A percentile compares a stretch with the other conserved stretches of the same genome.
Conservation (phyloP, 805 yeast genomes). For the Candida golubevii region DNA sequence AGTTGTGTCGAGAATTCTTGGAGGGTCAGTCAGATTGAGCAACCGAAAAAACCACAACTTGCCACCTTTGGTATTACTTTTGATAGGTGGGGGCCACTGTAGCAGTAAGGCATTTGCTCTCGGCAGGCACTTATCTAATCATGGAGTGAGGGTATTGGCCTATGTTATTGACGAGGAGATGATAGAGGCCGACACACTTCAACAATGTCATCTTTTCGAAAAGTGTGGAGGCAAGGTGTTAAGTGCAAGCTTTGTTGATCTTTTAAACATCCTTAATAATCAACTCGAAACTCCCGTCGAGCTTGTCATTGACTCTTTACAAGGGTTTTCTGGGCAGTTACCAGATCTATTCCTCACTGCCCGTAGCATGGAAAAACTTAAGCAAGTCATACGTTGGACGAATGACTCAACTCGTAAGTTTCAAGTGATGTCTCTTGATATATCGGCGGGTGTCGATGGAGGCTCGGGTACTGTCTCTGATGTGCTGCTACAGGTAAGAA, state of each 20-base stretch:
- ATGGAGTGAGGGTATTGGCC: conserved; percentile 65
- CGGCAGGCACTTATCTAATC: conserved; percentile 73
- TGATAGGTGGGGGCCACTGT: conserved; percentile 71
- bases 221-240: conserved; percentile 64
- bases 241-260: conserved; percentile 28
- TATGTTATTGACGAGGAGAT: conserved; percentile 35
- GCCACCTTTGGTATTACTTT: conserved; percentile 68
- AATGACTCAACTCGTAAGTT: conserved; percentile 42
- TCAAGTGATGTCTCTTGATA: conserved; percentile 63
- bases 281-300: conserved; percentile 72
- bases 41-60: conserved; percentile 64
- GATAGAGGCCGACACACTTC: conserved; percentile 40
- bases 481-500: conserved; percentile 32
- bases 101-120: conserved; percentile 75
- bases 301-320: conserved; percentile 76
- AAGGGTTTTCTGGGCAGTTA: conserved; percentile 72
- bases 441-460: conserved; percentile 80
- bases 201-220: conserved; percentile 54
- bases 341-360: conserved; percentile 47
- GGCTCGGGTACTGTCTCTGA: conserved; percentile 59
- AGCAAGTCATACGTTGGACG: conserved; percentile 61
- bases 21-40: conserved; percentile 63
- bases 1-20: conserved; percentile 52
- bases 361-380: conserved; percentile 36
- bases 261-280: conserved; percentile 35